These are phyloP conservation scores for Zymoseptoria passerinii DNA, from an alignment of 2,329 filamentous ascomycete species.

Conservation along the genomic window DNA sequence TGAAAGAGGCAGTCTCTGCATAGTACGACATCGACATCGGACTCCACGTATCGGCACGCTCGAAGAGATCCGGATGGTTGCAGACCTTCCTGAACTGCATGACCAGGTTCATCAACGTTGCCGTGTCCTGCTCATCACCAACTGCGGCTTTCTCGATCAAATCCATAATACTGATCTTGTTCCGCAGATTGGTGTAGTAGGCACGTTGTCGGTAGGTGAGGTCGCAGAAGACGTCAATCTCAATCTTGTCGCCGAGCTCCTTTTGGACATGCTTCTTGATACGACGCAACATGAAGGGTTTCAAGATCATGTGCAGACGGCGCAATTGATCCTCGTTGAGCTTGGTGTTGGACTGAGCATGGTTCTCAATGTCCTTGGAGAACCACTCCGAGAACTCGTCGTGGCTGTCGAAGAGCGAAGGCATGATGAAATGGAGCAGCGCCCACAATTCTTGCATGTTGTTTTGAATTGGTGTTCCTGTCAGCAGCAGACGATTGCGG, in stretches of 20 bases:
- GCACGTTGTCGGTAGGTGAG: constrained; percentile 92
- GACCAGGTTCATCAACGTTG: constrained; percentile 95
- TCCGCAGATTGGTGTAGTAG: constrained; percentile 83
- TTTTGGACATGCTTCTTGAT: constrained; percentile 99
- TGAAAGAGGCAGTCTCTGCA: constrained; percentile 89
- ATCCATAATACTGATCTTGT: constrained; percentile 98
- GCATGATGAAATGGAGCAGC: constrained; percentile 98
- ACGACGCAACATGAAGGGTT: constrained; percentile 98
- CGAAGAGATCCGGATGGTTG: constrained; percentile 95
- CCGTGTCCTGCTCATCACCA: constrained; percentile 88
- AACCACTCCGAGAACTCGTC: constrained; percentile 94
- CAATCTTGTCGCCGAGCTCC: constrained; percentile 97
- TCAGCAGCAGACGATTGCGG: constrained; percentile 85
- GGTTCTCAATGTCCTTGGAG: constrained; percentile 92
- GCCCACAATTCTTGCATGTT: constrained; percentile 99
- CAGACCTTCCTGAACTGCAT: constrained; percentile 99
- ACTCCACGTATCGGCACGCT: constrained; percentile 83
- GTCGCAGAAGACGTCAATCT: constrained; percentile 91
- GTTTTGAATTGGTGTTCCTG: constrained; percentile 96
- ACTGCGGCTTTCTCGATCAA: constrained; percentile 94
- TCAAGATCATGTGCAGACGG: constrained; percentile 96
- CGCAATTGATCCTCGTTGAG: constrained; percentile 96
- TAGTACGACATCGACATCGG: constrained; percentile 78
- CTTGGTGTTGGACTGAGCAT: constrained; percentile 98
- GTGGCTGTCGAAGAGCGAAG: constrained; percentile 91